Evolutionary conservation across 352 stramenopile genomes (phyloP), one percentile per base, ranked within the genome.

Genomic region (Phytophthora rubi): DNA sequence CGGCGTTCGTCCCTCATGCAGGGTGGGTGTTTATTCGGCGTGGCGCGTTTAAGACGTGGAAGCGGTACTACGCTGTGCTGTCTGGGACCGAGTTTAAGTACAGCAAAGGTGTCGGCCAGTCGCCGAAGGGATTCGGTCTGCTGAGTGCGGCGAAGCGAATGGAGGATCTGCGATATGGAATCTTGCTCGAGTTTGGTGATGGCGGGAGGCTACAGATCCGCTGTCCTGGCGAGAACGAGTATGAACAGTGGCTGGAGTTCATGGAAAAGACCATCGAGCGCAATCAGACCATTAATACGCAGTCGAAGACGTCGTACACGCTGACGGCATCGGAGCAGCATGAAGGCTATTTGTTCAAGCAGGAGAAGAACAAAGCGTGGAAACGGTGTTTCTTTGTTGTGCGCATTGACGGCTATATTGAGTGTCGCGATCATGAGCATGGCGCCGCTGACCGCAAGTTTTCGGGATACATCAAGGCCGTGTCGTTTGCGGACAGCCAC

Each of bases 31-130:
- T 82, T 57, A 81, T 92, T 48, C 80, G 90, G 59, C 75, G 73
- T 65, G 73, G 71, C n/a, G 83, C 81, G 12, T 81, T 93, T 32
- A 87, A 80, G 58, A 53, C 69, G 59, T 95, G 87, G 87, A 93
- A 92, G 59, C 77, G 78, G 9, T 89, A 89, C 53, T 92, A 86
- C 53, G 87, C 84, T 0, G 82, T 90, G 51, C 69, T 93, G 2
- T 91, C 87, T 0, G 87, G 87, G 0, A 62, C 85, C 3, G 85
- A 95, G 44, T 93, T 95, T 54, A 88, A 88, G 64, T 93, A 89
- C 80, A 87, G 81, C 62, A 81, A 86, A 28, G 85, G 80, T 1
- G 74, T 75, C 1, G 87, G 87, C 0, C 82, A 90, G n/a, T 65
- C 82, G 9, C 86, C 85, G 0, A 91, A 91, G 39, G 82, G 83